phyloP scores from a whole-genome alignment of 305 asterid species.

The Fraxinus baroniana region DNA sequence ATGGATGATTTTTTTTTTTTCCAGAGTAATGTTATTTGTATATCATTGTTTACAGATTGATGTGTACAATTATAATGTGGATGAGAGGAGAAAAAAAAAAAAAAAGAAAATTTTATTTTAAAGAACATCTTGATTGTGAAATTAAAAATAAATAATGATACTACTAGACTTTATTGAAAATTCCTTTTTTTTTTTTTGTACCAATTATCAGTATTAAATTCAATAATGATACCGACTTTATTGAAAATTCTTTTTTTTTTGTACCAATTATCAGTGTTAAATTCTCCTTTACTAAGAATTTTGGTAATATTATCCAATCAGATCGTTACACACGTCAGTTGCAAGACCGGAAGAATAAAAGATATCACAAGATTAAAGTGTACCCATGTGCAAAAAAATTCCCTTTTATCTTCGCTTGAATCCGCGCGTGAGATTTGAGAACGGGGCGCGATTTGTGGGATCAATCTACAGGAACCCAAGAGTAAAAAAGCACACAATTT shows the following conservation, averaged over 20 bases:
- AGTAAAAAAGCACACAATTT: neutral
- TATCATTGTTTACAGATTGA: too few relatives aligned
- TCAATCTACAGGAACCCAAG: conserved; percentile 1
- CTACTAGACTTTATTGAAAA: neutral
- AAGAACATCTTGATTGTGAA: neutral
- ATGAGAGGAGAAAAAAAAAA: neutral
- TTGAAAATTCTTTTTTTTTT: neutral
- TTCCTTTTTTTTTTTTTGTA: neutral
- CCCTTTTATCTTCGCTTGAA: neutral
- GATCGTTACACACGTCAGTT: neutral
- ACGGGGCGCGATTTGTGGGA: neutral
- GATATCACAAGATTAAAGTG: neutral
- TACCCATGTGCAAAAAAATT: neutral
- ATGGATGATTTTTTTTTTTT: too few relatives aligned
- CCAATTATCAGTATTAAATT: neutral
- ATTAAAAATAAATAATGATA: too few relatives aligned
- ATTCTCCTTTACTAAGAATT: neutral
- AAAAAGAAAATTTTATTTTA: too few relatives aligned
- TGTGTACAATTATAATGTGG: too few relatives aligned
- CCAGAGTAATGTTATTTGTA: too few relatives aligned
- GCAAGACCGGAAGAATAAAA: neutral
- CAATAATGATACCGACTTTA: neutral
- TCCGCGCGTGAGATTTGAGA: conserved; percentile 11
- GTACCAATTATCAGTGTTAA: neutral
- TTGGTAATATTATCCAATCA: neutral